Evolutionary conservation across 1,284 basidiomycete species (phyloP), one percentile per base, ranked within the genome.

Genomic region (Sphaerobolus stellatus): DNA sequence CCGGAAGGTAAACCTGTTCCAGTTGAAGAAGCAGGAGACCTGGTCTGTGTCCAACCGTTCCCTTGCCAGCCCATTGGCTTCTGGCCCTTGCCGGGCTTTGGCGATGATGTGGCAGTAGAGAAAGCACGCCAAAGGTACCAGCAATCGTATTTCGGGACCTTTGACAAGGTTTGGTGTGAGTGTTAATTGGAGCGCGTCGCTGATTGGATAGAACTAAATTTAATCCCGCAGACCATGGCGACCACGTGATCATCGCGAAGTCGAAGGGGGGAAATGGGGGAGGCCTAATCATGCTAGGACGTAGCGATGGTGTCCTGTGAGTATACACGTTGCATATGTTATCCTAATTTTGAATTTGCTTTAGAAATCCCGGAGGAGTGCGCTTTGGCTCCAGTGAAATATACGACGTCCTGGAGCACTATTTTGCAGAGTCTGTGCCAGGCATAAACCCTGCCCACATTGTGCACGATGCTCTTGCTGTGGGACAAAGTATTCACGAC

Each of bases 41-140:
- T 87, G 49, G 87, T 93, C 24, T 93, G 90, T 64, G 68, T 79
- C n/a, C 76, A 79, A 59, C 88, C 92, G 1, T 93, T 94, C 75
- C 92, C 92, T 34, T 92, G 88, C 63, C 86, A 90, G 79, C 92
- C 92, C 2, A 72, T 88, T 28, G 89, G 89, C 3, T 94, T 94
- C 69, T 93, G 91, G 90, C 88, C 88, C 2, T 71, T 90, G 46
- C 72, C 80, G 30, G 86, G 85, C 7, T 86, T 79, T 68, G 86
- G 83, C 5, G 66, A 68, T 41, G 77, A 79, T 18, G 78, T 79
- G 38, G 76, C 75, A 46, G 83, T 88, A 16, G 72, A 78, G 43
- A 75, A 75, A 28, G 89, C 88, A n/a, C 68, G 76, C 58, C 72
- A 69, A 56, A 76, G 90, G 60, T 91, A 86, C 67, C 75, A 81